phyloP scores from a whole-genome alignment of 257 asterid genomes.

The Anisodus tanguticus region DNA sequence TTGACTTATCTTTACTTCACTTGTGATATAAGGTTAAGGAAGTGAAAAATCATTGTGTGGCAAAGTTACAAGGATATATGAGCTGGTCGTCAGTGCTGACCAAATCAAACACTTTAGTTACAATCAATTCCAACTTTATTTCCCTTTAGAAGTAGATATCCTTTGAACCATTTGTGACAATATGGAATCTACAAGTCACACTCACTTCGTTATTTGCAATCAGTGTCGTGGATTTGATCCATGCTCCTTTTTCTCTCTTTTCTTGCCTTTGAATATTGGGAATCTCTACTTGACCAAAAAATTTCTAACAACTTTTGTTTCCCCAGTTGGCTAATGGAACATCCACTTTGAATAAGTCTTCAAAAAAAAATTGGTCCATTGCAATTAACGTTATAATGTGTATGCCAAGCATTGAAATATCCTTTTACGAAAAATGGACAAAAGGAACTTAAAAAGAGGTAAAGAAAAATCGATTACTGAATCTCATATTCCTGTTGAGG shows the following conservation, averaged over 20 bases:
- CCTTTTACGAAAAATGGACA: background rate
- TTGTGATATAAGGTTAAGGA: background rate
- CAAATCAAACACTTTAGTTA: conserved; percentile 17
- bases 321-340: background rate
- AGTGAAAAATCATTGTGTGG: background rate
- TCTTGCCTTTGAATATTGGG: background rate
- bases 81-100: conserved; percentile 16
- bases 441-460: background rate
- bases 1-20: background rate
- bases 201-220: conserved; percentile 12
- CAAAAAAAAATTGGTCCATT: background rate
- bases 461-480: background rate
- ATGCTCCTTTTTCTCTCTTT: background rate
- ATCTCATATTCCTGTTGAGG: background rate
- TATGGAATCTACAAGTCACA: conserved; percentile 25
- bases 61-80: background rate
- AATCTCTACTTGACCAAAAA: background rate
- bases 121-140: conserved; percentile 17
- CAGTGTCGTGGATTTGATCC: background rate
- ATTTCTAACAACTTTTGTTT: background rate
- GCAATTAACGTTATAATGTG: background rate
- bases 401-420: conserved; percentile 13
- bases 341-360: background rate
- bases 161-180: conserved; percentile 13
- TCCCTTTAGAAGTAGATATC: background rate